Conservation (phyloP, 2,329 filamentous ascomycete genomes). For the Elsinoe batatas region DNA sequence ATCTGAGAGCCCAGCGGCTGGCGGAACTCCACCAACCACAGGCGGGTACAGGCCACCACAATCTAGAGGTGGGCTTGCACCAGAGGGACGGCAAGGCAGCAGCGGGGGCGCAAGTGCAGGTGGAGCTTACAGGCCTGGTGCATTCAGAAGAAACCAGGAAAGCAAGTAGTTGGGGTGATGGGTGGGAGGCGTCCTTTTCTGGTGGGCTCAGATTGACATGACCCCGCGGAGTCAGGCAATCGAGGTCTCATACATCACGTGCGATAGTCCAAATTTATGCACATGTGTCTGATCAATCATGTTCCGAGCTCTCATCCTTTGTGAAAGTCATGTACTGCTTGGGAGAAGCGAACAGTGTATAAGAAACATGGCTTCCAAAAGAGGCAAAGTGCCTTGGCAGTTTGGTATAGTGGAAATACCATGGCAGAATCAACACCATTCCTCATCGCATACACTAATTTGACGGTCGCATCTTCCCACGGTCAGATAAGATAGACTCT, state of each 20-base stretch:
- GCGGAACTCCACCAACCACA: constrained; percentile 11
- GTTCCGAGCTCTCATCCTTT: too few relatives aligned
- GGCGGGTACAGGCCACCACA: constrained; percentile 22
- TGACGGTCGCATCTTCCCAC: too few relatives aligned
- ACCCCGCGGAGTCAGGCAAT: not conserved
- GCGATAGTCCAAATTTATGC: not conserved
- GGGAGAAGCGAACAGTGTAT: not conserved
- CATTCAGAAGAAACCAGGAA: constrained; percentile 14
- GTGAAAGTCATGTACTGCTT: too few relatives aligned
- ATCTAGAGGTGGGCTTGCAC: constrained; percentile 17
- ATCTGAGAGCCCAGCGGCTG: constrained; percentile 15
- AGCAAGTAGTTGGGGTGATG: not conserved
- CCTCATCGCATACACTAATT: not conserved
- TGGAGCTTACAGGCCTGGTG: constrained; percentile 17
- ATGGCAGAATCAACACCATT: not conserved
- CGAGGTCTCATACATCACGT: not conserved
- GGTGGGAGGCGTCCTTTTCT: constrained; percentile 1
- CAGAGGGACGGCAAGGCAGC: constrained; percentile 14
- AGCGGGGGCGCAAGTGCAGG: constrained; percentile 11
- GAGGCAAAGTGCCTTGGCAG: constrained; percentile 8
- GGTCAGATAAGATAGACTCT: too few relatives aligned
- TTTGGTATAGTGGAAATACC: constrained; percentile 11
- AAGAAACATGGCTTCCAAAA: constrained; percentile 4
- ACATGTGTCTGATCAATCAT: not conserved
- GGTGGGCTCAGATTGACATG: not conserved